Evolutionary conservation across 441 rosid species (phyloP), one percentile per base, ranked within the genome.

Genomic region (Croton setiger): DNA sequence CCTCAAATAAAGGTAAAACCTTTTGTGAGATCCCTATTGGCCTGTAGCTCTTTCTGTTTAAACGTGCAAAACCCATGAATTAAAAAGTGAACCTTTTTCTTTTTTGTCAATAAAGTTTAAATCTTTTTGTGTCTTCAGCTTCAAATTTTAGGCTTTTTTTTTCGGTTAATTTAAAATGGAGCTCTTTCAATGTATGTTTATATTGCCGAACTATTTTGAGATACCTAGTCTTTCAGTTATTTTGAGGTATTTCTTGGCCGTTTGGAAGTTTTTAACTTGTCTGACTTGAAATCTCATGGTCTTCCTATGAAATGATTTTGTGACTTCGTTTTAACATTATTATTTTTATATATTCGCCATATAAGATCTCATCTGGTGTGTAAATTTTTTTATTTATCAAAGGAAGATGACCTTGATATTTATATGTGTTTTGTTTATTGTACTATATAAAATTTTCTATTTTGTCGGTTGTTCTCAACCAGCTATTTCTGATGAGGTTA

Each of bases 401-500:
- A 63, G 37, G 68, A 63, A 47, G 70, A 66, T 67, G 77, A 80
- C 68, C 68, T 58, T 72, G 88, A 79, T 79, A 43, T 60, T 23
- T 64, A 74, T 70, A 33, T 68, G 62, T 54, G 35, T 56, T 71
- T 43, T 48, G 21, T 66, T 60, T 7, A 35, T 37, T 67, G 64
- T 60, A 55, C 44, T 17, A 33, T 47, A 10, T 15, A n/a, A 9
- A 47, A n/a, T 73, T 61, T 48, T 71, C 33, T 57, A 17, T 56
- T 76, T 76, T 74, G 83, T 80, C 81, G 74, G 79, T 79, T 76
- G 71, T 73, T 69, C 33, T 64, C 63, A 79, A 59, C 74, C 35
- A 58, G 75, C 69, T 49, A 61, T 49, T 36, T 43, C 35, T 60
- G 71, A 65, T 64, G 74, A 70, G 69, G 64, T 68, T 58, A 62